Conservation (phyloP, 1,284 basidiomycete genomes). For the Apiotrichum akiyoshidainum region DNA sequence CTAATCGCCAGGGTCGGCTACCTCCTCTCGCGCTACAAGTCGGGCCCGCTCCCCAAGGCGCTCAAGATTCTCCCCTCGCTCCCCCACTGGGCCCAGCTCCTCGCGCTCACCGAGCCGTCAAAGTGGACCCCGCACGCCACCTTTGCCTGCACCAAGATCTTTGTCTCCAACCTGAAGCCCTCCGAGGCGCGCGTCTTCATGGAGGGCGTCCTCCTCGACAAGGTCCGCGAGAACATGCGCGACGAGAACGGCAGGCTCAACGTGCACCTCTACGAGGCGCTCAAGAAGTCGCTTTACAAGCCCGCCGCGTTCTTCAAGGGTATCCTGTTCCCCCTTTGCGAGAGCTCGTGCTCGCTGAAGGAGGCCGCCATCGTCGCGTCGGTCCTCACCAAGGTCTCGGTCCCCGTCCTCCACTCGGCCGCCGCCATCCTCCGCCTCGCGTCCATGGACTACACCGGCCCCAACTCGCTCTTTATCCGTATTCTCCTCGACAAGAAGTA, state of each 20-base stretch:
- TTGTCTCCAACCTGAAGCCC: conserved; percentile 96
- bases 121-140: conserved; percentile 95
- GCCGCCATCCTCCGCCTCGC: conserved; percentile 90
- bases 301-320: conserved; percentile 99
- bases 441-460: conserved; percentile 94
- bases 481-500: conserved; percentile 98
- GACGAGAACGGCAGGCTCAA: conserved; percentile 74
- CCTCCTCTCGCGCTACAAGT: conserved; percentile 87
- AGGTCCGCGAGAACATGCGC: conserved; percentile 84
- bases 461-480: conserved; percentile 95
- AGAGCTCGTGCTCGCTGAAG: conserved; percentile 84
- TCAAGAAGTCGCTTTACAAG: conserved; percentile 92
- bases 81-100: conserved; percentile 91
- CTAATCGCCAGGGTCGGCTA: conserved; percentile 66
- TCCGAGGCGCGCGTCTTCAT: conserved; percentile 92
- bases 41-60: conserved; percentile 90
- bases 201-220: conserved; percentile 86
- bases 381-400: conserved; percentile 83
- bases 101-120: conserved; percentile 88
- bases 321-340: conserved; percentile 90
- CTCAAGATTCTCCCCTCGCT: conserved; percentile 98
- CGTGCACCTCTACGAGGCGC: conserved; percentile 87
- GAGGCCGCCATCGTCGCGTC: conserved; percentile 95
- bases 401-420: conserved; percentile 93
- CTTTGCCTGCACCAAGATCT: conserved; percentile 88